Evolutionary conservation across 306 rosid species (phyloP).

Genomic region (Ceratonia siliqua): DNA sequence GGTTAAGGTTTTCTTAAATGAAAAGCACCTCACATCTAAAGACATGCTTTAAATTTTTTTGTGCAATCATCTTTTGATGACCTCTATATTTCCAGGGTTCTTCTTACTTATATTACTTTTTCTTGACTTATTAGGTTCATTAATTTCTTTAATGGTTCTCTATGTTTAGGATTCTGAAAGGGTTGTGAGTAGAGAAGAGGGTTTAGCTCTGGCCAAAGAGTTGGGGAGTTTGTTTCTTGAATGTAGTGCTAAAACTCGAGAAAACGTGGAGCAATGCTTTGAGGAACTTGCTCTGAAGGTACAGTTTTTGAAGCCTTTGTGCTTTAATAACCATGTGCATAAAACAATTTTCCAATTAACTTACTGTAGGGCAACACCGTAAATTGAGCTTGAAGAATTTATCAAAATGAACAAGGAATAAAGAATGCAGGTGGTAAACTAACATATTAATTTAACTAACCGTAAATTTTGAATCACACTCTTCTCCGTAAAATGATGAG

Average conservation of each 20-base stretch:
- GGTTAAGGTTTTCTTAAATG: neutral
- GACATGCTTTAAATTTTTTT: neutral
- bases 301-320: constrained; percentile 8
- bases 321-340: constrained; percentile 3
- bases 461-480: neutral
- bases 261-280: constrained; percentile 90
- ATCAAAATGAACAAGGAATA: no score
- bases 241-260: constrained; percentile 93
- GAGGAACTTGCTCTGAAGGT: constrained; percentile 95
- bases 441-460: no score
- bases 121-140: neutral
- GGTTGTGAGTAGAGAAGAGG: constrained; percentile 89
- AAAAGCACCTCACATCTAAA: neutral
- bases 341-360: constrained; percentile 14
- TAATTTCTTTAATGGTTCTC: constrained; percentile 2
- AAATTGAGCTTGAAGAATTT: constrained; percentile 2
- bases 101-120: neutral
- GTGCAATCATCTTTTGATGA: neutral
- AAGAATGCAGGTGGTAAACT: no score
- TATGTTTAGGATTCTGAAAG: constrained; percentile 77
- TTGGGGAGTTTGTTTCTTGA: constrained; percentile 81
- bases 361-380: neutral
- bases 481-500: neutral
- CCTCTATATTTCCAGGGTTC: neutral
- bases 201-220: constrained; percentile 81